Conservation (phyloP, 2,329 filamentous ascomycete species). For the Aspergillus cejpii region DNA sequence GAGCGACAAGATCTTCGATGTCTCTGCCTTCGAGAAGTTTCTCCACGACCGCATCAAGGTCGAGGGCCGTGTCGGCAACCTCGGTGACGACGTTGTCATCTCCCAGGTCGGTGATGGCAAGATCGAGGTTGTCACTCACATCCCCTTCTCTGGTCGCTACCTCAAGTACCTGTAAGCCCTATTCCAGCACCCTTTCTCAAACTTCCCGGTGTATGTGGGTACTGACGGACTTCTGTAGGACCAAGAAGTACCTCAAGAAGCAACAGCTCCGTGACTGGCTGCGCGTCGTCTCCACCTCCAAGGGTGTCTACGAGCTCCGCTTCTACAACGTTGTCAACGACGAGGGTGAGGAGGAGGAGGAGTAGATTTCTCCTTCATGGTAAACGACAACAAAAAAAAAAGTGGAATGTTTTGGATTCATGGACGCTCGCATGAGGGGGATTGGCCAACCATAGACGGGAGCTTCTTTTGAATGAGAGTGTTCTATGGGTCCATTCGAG, state of each 20-base stretch:
- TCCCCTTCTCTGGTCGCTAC: constrained; percentile 96
- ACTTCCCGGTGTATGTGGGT: neutral
- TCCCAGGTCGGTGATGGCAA: constrained; percentile 90
- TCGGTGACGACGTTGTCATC: constrained; percentile 88
- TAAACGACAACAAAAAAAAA: constrained; percentile 22
- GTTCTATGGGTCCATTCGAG: constrained; percentile 8
- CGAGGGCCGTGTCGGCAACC: constrained; percentile 94
- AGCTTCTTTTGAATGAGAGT: constrained; percentile 5
- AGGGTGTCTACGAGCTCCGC: constrained; percentile 98
- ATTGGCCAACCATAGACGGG: constrained; percentile 4
- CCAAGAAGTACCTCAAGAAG: constrained; percentile 99
- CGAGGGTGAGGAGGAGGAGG: constrained; percentile 94
- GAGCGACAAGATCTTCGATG: constrained; percentile 99
- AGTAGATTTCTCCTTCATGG: constrained; percentile 58
- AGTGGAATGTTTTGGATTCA: neutral
- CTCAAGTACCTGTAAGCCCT: constrained; percentile 95
- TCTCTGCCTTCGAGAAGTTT: constrained; percentile 99
- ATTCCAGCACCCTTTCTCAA: neutral
- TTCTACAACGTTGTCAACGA: constrained; percentile 99
- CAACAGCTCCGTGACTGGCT: constrained; percentile 99
- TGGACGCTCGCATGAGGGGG: constrained; percentile 8
- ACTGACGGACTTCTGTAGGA: constrained; percentile 49
- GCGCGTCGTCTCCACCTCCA: constrained; percentile 93
- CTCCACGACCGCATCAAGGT: constrained; percentile 99
- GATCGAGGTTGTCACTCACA: constrained; percentile 96